These are phyloP conservation scores for Aspergillus funiculosus DNA, from an alignment of 495 filamentous ascomycete genomes.

Conservation along the genomic window DNA sequence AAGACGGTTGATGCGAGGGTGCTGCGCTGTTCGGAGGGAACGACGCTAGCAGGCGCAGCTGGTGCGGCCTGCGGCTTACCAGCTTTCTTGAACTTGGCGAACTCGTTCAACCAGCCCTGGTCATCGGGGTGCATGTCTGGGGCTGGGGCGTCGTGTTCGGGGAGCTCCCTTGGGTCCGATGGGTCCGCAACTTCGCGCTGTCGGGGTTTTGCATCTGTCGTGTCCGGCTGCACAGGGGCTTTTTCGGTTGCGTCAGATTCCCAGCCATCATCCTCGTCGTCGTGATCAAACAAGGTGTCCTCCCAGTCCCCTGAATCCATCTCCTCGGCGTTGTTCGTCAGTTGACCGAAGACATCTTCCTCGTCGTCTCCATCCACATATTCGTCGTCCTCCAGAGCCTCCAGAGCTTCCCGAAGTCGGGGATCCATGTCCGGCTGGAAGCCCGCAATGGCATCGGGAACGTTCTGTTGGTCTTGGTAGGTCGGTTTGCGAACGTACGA, in stretches of 20 bases:
- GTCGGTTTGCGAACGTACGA: constrained; percentile 65
- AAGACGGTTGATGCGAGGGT: constrained; percentile 66
- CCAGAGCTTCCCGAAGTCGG: constrained; percentile 80
- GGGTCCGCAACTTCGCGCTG: neutral
- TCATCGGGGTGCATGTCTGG: constrained; percentile 45
- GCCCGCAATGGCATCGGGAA: constrained; percentile 83
- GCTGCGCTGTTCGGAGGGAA: constrained; percentile 48
- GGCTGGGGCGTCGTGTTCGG: constrained; percentile 38
- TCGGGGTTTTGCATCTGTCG: constrained; percentile 22
- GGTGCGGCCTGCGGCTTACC: constrained; percentile 45
- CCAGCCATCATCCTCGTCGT: constrained; percentile 75
- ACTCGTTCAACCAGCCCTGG: constrained; percentile 81
- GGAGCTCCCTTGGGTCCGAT: constrained; percentile 35
- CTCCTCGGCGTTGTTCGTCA: constrained; percentile 69
- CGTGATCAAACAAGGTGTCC: constrained; percentile 53
- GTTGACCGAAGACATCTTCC: constrained; percentile 71
- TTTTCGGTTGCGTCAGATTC: constrained; percentile 92
- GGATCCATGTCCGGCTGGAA: constrained; percentile 99
- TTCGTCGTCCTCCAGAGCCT: constrained; percentile 92
- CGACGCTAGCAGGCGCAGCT: constrained; percentile 33
- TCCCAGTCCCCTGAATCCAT: constrained; percentile 65
- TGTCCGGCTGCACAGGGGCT: constrained; percentile 43
- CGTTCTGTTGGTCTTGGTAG: constrained; percentile 89
- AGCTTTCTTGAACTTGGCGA: constrained; percentile 81
- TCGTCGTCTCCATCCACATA: constrained; percentile 82